Evolutionary conservation across 2,329 filamentous ascomycete species (phyloP).

Genomic region (Talaromyces sp.): DNA sequence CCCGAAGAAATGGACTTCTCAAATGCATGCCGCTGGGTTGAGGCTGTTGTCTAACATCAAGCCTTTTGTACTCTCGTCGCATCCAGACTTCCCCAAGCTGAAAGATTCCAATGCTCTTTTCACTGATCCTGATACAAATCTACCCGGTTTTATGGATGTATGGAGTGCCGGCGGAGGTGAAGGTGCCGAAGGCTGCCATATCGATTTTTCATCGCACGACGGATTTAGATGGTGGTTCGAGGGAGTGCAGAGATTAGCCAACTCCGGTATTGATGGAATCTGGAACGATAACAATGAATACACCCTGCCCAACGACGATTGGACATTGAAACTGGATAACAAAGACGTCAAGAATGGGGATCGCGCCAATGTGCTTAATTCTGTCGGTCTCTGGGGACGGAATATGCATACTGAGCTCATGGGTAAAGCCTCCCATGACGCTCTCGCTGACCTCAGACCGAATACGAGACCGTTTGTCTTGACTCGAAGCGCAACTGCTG

Average conservation of each 20-base stretch:
- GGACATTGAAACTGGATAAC: constrained; percentile 58
- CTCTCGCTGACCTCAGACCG: constrained; percentile 57
- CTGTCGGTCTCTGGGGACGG: constrained; percentile 66
- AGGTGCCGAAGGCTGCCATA: constrained; percentile 65
- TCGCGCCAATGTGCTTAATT: constrained; percentile 38
- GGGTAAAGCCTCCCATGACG: constrained; percentile 67
- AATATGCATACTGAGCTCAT: constrained; percentile 67
- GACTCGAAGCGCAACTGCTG: constrained; percentile 66
- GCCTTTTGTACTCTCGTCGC: constrained; percentile 64
- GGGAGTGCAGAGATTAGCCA: constrained; percentile 59
- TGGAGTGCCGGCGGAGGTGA: constrained; percentile 71
- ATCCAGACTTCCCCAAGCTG: constrained; percentile 63
- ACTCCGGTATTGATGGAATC: constrained; percentile 66
- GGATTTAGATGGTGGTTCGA: constrained; percentile 71
- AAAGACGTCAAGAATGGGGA: constrained; percentile 33
- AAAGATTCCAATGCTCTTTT: constrained; percentile 61
- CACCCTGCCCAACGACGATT: constrained; percentile 61
- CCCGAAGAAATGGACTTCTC: constrained; percentile 59
- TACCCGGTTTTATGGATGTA: constrained; percentile 57
- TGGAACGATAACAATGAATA: constrained; percentile 82
- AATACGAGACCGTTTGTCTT: constrained; percentile 63
- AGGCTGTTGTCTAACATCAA: constrained; percentile 69
- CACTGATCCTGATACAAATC: constrained; percentile 52
- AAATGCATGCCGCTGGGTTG: constrained; percentile 62
- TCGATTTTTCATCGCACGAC: constrained; percentile 66